Evolutionary conservation across 2,329 filamentous ascomycete species (phyloP).

Genomic region (Trichoderma sp.): DNA sequence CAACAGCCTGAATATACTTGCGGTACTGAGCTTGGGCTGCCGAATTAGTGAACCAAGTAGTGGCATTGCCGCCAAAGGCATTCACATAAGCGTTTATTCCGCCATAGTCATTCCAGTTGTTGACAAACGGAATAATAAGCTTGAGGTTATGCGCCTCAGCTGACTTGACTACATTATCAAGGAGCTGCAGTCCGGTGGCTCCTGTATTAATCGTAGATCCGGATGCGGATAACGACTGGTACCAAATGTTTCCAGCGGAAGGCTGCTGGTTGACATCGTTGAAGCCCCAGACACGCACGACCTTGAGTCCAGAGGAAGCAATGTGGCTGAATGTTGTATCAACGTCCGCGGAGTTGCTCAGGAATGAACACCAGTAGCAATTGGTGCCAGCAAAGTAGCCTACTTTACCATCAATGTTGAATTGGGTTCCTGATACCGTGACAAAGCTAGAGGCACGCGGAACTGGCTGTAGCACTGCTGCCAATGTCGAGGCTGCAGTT

Average conservation of each 20-base stretch:
- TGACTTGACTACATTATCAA: conserved; percentile 63
- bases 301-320: conserved; percentile 52
- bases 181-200: conserved; percentile 56
- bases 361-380: conserved; percentile 57
- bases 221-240: conserved; percentile 51
- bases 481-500: not conserved
- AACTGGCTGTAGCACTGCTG: not conserved
- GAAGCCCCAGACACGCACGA: conserved; percentile 64
- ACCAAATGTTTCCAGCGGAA: conserved; percentile 42
- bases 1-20: conserved; percentile 50
- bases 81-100: conserved; percentile 63
- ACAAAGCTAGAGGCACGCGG: conserved; percentile 25
- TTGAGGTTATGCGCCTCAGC: conserved; percentile 62
- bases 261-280: conserved; percentile 53
- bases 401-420: conserved; percentile 47
- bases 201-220: conserved; percentile 63
- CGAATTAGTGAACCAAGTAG: conserved; percentile 58
- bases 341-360: conserved; percentile 55
- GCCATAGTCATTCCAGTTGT: conserved; percentile 69
- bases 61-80: conserved; percentile 56
- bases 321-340: conserved; percentile 54
- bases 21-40: conserved; percentile 57
- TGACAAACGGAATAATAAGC: conserved; percentile 65
- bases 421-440: conserved; percentile 34
- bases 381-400: conserved; percentile 57